Base-by-base conservation (phyloP, 2,329 filamentous ascomycete genomes). In the Nigrospora sphaerica region DNA sequence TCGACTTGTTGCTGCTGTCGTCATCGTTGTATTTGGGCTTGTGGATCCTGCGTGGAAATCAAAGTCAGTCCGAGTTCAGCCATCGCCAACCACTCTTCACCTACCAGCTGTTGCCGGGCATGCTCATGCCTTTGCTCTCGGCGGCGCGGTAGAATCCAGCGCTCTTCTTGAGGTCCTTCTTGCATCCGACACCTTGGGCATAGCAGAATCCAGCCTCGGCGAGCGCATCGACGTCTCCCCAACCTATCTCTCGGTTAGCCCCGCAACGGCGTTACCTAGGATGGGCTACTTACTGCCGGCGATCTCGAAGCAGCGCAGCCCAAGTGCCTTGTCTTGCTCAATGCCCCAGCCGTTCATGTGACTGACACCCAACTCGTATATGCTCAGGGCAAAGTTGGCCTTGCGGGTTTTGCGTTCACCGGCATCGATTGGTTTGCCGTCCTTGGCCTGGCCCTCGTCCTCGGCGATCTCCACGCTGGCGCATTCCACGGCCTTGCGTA, bases 341-440 rank as follows among this genome's bases (percentile, higher is more conserved):
- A 95, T 95, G 14, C 93, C 93, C 93, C 93, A 98, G 6, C 93
- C 93, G 57, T 98, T 96, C 81, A 96, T 90, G 62, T 97, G 92
- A 62, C 89, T 95, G 23, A 96, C 90, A 4, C 93, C 93, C 19
- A 98, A 75, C 68, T 98, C 93, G 57, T 98, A 98, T 45, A 97
- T 91, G 57, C 90, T 93, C 39, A 97, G 75, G 1, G 92, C 93
- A 64, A 97, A 95, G 59, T 97, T 92, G 12, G 91, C 91, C 59
- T 90, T 89, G 52, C 90, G 84, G 6, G 88, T 85, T 65, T 91
- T 93, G 55, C 81, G 80, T 63, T 92, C 88, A 28, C 80, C 59
- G 7, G 81, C 64, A 62, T 89, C 81, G 1, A 83, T 76, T 12
- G 71, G 65, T 67, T 85, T 81, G 50, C 83, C 73, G 54, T 81